Percentiles rank a stretch among this genome's conserved stretches.
These are phyloP conservation scores for Geranium brycei DNA, from an alignment of 345 rosid genomes.

Conservation along the genomic window DNA sequence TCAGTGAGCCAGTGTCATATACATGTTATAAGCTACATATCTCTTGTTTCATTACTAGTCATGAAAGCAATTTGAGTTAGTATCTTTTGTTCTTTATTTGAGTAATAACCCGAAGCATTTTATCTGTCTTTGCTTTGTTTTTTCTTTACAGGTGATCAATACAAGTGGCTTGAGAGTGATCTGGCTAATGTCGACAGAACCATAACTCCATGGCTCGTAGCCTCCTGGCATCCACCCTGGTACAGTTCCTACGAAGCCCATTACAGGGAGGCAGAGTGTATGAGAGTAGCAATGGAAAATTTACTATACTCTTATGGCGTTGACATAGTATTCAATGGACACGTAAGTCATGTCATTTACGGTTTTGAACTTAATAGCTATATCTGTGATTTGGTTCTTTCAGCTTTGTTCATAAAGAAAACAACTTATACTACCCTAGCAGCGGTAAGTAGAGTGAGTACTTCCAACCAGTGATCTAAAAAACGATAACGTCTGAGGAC, in stretches of 20 bases:
- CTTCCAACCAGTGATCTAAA: not conserved
- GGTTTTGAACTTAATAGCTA: too few species aligned
- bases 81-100: not conserved
- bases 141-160: slow-evolving; percentile 51
- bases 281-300: slow-evolving; percentile 73
- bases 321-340: slow-evolving; percentile 75
- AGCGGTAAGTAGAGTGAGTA: not conserved
- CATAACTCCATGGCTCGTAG: slow-evolving; percentile 82
- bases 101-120: not conserved
- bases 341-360: slow-evolving; percentile 26
- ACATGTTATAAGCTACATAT: too few species aligned
- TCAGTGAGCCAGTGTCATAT: not conserved
- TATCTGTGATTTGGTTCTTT: not conserved
- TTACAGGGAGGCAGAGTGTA: slow-evolving; percentile 83
- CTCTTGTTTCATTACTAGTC: too few species aligned
- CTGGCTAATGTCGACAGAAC: slow-evolving; percentile 41
- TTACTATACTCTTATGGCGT: slow-evolving; percentile 43
- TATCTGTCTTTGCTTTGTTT: slow-evolving; percentile 1
- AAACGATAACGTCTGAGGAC: too few species aligned
- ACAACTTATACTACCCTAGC: not conserved
- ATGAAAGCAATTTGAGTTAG: not conserved
- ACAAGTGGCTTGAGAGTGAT: slow-evolving; percentile 66
- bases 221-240: slow-evolving; percentile 85
- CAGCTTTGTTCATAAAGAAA: not conserved
- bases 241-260: slow-evolving; percentile 65